These are phyloP conservation scores for Trametes sp. DNA, from an alignment of 1,284 basidiomycete genomes.

Conservation along the genomic window DNA sequence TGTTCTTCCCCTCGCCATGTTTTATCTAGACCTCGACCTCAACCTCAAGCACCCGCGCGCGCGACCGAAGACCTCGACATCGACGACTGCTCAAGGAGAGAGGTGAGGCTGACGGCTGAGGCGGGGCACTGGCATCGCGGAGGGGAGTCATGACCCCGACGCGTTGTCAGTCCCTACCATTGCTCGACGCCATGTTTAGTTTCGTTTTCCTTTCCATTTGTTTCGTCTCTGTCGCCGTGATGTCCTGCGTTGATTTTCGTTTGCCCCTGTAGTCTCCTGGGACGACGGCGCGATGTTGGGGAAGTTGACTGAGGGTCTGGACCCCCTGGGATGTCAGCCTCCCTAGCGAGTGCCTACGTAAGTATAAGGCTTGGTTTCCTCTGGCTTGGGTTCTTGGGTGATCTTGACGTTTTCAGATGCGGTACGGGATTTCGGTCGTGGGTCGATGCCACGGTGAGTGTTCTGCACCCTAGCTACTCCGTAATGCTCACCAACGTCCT, in stretches of 20 bases:
- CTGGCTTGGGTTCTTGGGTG: neutral
- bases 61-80: too few relatives aligned
- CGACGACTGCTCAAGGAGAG: too few relatives aligned
- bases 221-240: too few relatives aligned
- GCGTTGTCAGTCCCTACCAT: neutral
- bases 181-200: slow-evolving; percentile 10
- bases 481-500: too few relatives aligned
- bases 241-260: neutral
- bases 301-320: slow-evolving; percentile 16
- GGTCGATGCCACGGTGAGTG: too few relatives aligned
- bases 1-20: neutral
- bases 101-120: too few relatives aligned
- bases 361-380: neutral
- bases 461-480: too few relatives aligned
- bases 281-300: neutral
- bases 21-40: neutral
- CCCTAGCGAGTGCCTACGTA: slow-evolving; percentile 6
- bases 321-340: slow-evolving; percentile 12
- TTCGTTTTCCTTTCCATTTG: neutral
- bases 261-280: neutral
- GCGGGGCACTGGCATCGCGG: neutral
- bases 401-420: neutral
- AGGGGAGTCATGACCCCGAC: slow-evolving; percentile 13
- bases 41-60: too few relatives aligned
- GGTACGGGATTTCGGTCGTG: too few relatives aligned